Base-by-base conservation (phyloP, 2,329 filamentous ascomycete genomes). In the Claviceps paspali region DNA sequence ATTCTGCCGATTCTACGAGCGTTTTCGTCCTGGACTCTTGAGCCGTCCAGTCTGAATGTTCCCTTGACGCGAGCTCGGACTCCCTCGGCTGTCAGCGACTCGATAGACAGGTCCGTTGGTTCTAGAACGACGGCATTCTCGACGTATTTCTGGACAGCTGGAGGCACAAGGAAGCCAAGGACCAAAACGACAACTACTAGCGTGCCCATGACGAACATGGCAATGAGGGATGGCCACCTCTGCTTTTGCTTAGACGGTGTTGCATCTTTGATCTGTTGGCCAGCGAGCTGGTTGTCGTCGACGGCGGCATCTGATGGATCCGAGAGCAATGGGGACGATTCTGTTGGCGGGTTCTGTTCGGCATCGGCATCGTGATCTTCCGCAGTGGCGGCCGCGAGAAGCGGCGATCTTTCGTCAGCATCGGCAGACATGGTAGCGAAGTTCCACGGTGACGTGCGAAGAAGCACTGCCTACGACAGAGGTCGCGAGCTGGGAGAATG, bases 101-200 rank as follows among this genome's bases (percentile, higher is more conserved):
- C 82, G 41, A 98, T 76, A 2, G 86, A 85, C 15, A 98, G 61
- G 46, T 79, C 82, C 5, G 80, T 86, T 2, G 91, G 84, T 52
- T 87, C 76, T 46, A 98, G 73, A 14, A 88, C 76, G 18, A 79
- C 69, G 3, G 87, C 84, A 55, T 87, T 69, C 58, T 88, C 80
- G 34, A 82, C 83, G 57, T 98, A 98, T 52, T 84, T 73, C 57
- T 93, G 76, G 9, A 93, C 74, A 6, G 79, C 74, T 12, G 80
- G 76, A 2, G 88, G 87, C 0, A 81, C 73, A 38, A 93, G 71
- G 60, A 94, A 94, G 12, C 78, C 84, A 39, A 88, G 63, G 12
- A 81, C 59, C 41, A 95, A 76, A 47, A 93, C 84, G 21, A 68
- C 54, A 17, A 88, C 49, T 5, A 79, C 65, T 6, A 77, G 50